Conservation (phyloP, 768 basidiomycete species). For the Termitomyces sp. region DNA sequence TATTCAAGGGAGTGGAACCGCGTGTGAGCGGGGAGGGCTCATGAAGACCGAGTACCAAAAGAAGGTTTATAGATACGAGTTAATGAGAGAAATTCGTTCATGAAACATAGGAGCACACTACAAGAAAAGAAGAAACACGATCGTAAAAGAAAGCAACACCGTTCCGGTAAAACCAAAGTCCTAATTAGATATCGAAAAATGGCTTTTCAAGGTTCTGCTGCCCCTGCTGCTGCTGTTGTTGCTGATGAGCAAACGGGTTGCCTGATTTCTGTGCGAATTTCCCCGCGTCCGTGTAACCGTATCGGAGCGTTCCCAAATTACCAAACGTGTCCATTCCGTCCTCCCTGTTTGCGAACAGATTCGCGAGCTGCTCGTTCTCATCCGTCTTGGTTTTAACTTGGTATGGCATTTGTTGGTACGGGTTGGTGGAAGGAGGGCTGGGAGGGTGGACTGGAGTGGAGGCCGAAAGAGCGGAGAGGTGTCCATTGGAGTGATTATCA, state of each 20-base stretch:
- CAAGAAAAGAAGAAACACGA: background rate
- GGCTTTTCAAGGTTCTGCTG: constrained; percentile 59
- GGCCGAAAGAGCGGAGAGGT: constrained; percentile 33
- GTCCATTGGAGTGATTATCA: constrained; percentile 43
- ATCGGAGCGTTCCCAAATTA: constrained; percentile 75
- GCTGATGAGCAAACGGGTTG: constrained; percentile 65
- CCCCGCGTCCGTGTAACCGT: constrained; percentile 55
- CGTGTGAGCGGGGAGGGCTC: background rate
- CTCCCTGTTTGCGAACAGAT: constrained; percentile 80
- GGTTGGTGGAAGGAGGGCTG: constrained; percentile 18
- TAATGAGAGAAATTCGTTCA: background rate
- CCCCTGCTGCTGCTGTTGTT: constrained; percentile 46
- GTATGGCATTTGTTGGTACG: constrained; percentile 22
- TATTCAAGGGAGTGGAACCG: background rate
- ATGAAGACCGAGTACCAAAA: background rate
- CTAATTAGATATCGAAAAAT: constrained; percentile 75
- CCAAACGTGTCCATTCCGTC: constrained; percentile 96
- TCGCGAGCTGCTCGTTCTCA: constrained; percentile 76
- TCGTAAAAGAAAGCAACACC: background rate
- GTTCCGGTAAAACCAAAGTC: background rate
- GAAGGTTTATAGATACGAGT: background rate
- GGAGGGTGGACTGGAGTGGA: constrained; percentile 26
- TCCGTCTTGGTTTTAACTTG: constrained; percentile 37
- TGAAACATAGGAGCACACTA: background rate
- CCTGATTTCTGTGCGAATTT: constrained; percentile 42